Base-by-base conservation (phyloP, 176 grass and related monocot genomes). In the Zoysia pacifica region DNA sequence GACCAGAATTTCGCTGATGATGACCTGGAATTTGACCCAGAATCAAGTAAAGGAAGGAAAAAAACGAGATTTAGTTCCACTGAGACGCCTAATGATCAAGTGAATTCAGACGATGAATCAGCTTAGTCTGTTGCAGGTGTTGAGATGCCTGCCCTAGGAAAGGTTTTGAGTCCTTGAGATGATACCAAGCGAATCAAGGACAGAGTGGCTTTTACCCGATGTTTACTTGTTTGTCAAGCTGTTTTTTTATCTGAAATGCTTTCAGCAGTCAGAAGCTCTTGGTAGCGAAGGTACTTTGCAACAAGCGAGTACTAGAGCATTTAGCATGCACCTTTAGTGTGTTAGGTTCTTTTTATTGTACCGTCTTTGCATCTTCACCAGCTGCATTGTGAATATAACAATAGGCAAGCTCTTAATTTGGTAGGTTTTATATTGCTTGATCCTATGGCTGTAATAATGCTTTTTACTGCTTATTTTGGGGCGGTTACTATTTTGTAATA, bases 1-100 rank as follows among this genome's bases (percentile, higher is more conserved):
- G 96, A 87, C 84, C 96, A 98, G 86, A 98, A 98, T 85, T 98
- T 98, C 70, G 52, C 72, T 65, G 83, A 90, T 11, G 86, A 87
- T 9, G 92, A 89, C 65, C 66, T 52, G 5, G 90, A 89, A 84
- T 68, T 78, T 46, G 86, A 58, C 44, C 74, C 77, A 60, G 81
- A 89, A 83, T 85, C 84, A 55, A 79, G 81, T 69, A 77, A 53
- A 90, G 20, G 53, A 56, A 80, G 47, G 81, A 88, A 85, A 79
- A 89, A 72, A 87, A 94, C 80, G 69, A 87, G 64, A 79, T 67
- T 75, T 38, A 61, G 41, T 61, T 76, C 46, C 62, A 45, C 59
- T 75, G 53, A 72, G 55, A 15, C 65, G 28, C 62, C n/a, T 48
- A 76, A 70, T 61, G 81, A 89, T 91, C 80, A 69, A 82, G 87